Base-by-base conservation (phyloP, 2,329 filamentous ascomycete species). In the Penicillium sp. region DNA sequence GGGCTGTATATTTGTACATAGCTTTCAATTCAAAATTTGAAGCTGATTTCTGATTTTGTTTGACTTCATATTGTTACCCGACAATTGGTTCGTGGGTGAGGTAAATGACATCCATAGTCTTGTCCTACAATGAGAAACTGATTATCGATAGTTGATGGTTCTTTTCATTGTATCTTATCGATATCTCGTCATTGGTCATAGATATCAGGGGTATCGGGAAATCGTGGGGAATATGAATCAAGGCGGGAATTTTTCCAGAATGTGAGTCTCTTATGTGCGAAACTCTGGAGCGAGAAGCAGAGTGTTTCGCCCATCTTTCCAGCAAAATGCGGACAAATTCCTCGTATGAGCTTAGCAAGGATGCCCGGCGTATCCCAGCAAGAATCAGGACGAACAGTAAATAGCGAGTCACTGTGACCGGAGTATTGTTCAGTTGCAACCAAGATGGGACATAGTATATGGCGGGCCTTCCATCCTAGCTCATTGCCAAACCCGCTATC, bases 1-100 rank as follows among this genome's bases (percentile, higher is more conserved):
- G 23, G 48, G 29, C 27, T 60, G 50, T 57, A 55, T 52, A 62
- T 58, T 29, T 66, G 64, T 66, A 66, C 53, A 66, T 66, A 65
- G 58, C 55, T 60, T 55, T 58, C 49, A 65, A 62, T 59, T 54
- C 59, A 53, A 46, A 40, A 33, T 31, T 57, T 65, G 61, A 57
- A 60, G 62, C 58, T 63, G 53, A 58, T 45, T 45, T 34, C 5
- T 34, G 16, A 25, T 27, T 39, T 25, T 21, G 11, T 44, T 48
- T 51, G 5, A 23, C 5, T 36, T 21, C 5, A 8, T 11, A 5
- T 19, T 31, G 43, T 15, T 21, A 5, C 11, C 19, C 15, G 11
- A 5, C 4, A 21, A 21, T 47, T 15, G 8, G 15, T 25, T 15
- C 8, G 19, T 33, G 9, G 9, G 19, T 23, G 16, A 5, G 33